These are phyloP conservation scores for Brasenia schreberi DNA, from an alignment of 164 flowering plant genomes.

Conservation along the genomic window DNA sequence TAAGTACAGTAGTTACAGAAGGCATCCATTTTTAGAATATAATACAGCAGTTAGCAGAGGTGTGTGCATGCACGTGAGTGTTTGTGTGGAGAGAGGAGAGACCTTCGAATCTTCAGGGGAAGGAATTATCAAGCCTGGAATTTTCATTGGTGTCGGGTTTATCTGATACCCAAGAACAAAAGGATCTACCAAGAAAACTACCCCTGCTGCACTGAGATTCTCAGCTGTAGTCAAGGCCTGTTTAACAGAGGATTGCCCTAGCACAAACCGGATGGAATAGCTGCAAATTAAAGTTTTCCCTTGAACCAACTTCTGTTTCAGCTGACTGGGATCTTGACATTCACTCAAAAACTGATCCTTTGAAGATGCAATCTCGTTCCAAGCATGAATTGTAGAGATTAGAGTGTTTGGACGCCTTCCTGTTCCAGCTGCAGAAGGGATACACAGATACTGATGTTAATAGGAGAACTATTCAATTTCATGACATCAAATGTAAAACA, in stretches of 20 bases:
- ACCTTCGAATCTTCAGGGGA: conserved; percentile 93
- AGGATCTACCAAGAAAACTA: conserved; percentile 92
- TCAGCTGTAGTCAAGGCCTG: conserved; percentile 69
- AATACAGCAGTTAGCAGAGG: too few species aligned
- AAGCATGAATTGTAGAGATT: conserved; percentile 68
- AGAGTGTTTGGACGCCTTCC: conserved; percentile 29
- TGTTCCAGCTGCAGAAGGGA: conserved; percentile 60
- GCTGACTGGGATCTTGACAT: conserved; percentile 73
- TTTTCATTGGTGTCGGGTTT: conserved; percentile 75
- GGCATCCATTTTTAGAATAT: too few species aligned
- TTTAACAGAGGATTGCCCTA: conserved; percentile 79
- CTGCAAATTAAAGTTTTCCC: conserved; percentile 92
- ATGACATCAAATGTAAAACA: background rate
- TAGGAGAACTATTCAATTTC: background rate
- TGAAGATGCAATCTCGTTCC: conserved; percentile 36
- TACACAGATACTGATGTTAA: background rate
- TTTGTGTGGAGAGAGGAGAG: too few species aligned
- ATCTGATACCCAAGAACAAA: conserved; percentile 87
- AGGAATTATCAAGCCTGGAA: conserved; percentile 79
- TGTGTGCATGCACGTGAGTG: too few species aligned
- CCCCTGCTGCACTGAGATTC: conserved; percentile 81
- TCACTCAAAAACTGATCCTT: conserved; percentile 69
- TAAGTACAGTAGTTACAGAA: too few species aligned
- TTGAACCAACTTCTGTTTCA: conserved; percentile 37
- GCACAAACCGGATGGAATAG: conserved; percentile 88